These are phyloP conservation scores for Lyophyllum decastes DNA, from an alignment of 768 basidiomycete genomes.

Conservation along the genomic window DNA sequence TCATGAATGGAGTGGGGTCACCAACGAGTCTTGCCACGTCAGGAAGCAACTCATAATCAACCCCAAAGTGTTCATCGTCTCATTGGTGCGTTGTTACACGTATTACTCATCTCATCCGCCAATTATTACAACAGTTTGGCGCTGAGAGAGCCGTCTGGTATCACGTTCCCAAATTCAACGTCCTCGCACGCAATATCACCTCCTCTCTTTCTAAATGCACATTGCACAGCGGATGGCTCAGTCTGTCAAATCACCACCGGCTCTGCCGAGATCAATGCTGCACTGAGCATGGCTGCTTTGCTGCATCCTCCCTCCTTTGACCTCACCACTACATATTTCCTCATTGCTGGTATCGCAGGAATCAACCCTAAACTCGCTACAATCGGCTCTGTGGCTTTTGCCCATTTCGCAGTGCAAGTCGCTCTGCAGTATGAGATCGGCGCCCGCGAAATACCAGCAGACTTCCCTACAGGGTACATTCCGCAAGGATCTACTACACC, in stretches of 20 bases:
- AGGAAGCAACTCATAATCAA: background rate
- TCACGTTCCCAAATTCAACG: constrained; percentile 6
- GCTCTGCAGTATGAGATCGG: constrained; percentile 15
- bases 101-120: background rate
- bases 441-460: constrained; percentile 13
- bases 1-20: background rate
- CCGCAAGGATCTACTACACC: constrained; percentile 9
- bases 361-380: constrained; percentile 14
- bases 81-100: constrained; percentile 1
- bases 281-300: constrained; percentile 7
- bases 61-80: constrained; percentile 12
- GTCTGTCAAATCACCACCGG: constrained; percentile 14
- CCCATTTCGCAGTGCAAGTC: constrained; percentile 15
- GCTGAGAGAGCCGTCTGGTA: constrained; percentile 10
- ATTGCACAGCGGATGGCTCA: constrained; percentile 8
- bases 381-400: constrained; percentile 13
- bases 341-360: constrained; percentile 15
- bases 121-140: background rate
- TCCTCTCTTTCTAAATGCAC: constrained; percentile 7
- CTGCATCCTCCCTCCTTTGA: constrained; percentile 11
- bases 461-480: constrained; percentile 15
- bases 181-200: constrained; percentile 12
- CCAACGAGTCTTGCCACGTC: background rate
- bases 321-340: constrained; percentile 11
- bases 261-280: constrained; percentile 15